Conservation (phyloP, 2,329 filamentous ascomycete genomes). For the Nemania sp. region DNA sequence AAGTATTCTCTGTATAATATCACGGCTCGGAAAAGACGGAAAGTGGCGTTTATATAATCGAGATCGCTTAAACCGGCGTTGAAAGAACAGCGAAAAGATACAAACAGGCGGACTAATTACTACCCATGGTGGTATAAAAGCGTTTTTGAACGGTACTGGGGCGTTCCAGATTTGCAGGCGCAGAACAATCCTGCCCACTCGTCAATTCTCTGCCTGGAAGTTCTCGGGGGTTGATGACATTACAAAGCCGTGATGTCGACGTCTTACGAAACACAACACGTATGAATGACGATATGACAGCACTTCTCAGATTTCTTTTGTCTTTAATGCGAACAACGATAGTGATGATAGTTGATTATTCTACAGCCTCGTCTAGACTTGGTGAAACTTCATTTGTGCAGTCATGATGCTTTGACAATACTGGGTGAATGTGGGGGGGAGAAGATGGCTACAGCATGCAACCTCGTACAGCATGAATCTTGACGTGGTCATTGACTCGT, state of each 20-base stretch:
- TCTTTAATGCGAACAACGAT: background rate
- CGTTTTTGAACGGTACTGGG: slow-evolving; percentile 21
- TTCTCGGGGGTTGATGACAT: slow-evolving; percentile 13
- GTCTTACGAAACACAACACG: slow-evolving; percentile 38
- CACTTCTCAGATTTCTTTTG: slow-evolving; percentile 18
- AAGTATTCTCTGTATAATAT: slow-evolving; percentile 21
- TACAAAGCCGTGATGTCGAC: slow-evolving; percentile 27
- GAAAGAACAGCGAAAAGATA: slow-evolving; percentile 10
- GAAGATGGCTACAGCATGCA: no score
- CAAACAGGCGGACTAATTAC: slow-evolving; percentile 8
- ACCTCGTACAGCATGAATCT: no score
- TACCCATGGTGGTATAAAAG: slow-evolving; percentile 14
- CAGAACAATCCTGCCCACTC: slow-evolving; percentile 17
- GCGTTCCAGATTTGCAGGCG: slow-evolving; percentile 31
- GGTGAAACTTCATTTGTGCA: no score
- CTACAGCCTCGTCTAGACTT: background rate
- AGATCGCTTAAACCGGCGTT: slow-evolving; percentile 19
- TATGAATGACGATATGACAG: slow-evolving; percentile 43
- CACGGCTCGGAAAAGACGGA: slow-evolving; percentile 9
- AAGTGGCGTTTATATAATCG: slow-evolving; percentile 19
- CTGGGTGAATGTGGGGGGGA: no score
- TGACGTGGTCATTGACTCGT: no score
- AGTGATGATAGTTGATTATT: background rate
- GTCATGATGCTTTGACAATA: no score
- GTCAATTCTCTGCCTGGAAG: slow-evolving; percentile 3